Base-by-base conservation (phyloP, 108 stramenopile species). In the Chaetoceros muelleri region DNA sequence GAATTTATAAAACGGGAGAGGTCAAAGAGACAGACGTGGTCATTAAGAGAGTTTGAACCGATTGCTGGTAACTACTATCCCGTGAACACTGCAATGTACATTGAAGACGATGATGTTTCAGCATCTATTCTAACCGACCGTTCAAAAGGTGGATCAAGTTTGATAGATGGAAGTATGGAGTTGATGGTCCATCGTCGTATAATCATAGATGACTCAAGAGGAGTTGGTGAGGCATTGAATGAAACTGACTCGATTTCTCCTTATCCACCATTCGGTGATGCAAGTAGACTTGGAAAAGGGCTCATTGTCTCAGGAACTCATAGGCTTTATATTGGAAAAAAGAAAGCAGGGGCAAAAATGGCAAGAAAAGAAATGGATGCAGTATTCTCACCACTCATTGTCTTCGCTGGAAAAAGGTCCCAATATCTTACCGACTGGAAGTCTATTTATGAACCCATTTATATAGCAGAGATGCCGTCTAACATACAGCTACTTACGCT, bases 1-100 rank as follows among this genome's bases (percentile, higher is more conserved):
- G 95, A 96, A 61, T 94, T 97, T 64, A 51, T 85, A 58, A 40
- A 76, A 48, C 87, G 98, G 16, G 57, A 60, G 49, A 74, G 83
- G 8, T 81, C 81, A 44, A 65, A 75, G 46, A 76, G 85, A 8
- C 68, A 81, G 8, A 69, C 84, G 17, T 86, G 85, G 75, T 61
- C 81, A 46, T 49, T 84, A 46, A 56, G 72, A 5, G 87, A 85
- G 22, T 82, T 63, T 58, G 87, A 96, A 72, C 94, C 94, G 22
- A 71, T 97, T 48, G 85, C 95, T 18, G 91, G 89, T 29, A 99
- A 96, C 62, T 99, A 87, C 73, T 97, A 95, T 64, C 98, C 98
- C 23, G 81, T 96, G 1, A 97, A 87, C 64, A 74, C 95, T n/a
- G 93, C 90, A 16, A 80, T 86, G 18, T 95, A 74, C 55, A 54